A percentile compares a stretch with the other conserved stretches of the same genome.
Conservation (phyloP, 2,329 filamentous ascomycete genomes). For the Colletotrichum trifolii region DNA sequence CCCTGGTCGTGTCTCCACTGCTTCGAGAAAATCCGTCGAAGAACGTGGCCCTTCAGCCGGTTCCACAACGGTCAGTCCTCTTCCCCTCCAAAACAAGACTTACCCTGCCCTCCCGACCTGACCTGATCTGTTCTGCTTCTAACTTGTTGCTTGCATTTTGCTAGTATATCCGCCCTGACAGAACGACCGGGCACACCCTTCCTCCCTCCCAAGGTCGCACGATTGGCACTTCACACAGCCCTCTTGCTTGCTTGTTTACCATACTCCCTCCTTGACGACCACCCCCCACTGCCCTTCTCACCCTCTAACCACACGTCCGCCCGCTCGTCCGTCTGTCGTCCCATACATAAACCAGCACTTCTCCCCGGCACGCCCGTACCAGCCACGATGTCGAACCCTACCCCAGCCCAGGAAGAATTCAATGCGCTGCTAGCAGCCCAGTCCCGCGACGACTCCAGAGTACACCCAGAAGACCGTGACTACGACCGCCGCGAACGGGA, state of each 20-base stretch:
- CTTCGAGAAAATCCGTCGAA: conserved; percentile 38
- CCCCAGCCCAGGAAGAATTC: conserved; percentile 75
- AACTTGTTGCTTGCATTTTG: conserved; percentile 14
- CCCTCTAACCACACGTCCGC: conserved; percentile 26
- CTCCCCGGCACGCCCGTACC: conserved; percentile 39
- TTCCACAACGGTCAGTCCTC: conserved; percentile 1
- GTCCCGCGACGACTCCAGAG: conserved; percentile 52
- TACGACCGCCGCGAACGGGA: conserved; percentile 51
- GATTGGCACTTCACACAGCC: conserved; percentile 24
- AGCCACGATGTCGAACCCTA: conserved; percentile 63
- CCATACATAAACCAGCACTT: conserved; percentile 51
- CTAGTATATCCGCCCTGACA: conserved; percentile 30
- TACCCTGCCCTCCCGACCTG: neutral
- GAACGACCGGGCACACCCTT: conserved; percentile 34
- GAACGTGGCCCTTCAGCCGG: conserved; percentile 4
- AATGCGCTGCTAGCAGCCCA: conserved; percentile 71
- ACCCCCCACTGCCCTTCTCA: conserved; percentile 21
- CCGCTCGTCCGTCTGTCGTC: conserved; percentile 30
- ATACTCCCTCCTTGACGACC: conserved; percentile 20
- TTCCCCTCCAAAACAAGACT: conserved; percentile 7
- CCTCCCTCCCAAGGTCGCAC: conserved; percentile 28
- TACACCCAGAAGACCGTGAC: conserved; percentile 71
- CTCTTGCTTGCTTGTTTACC: conserved; percentile 26
- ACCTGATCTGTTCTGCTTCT: conserved; percentile 17
- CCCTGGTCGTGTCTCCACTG: conserved; percentile 35